Percentiles rank a stretch among this genome's conserved stretches.
Conservation (phyloP, 169 alveolate species). For the Babesia sp. region DNA sequence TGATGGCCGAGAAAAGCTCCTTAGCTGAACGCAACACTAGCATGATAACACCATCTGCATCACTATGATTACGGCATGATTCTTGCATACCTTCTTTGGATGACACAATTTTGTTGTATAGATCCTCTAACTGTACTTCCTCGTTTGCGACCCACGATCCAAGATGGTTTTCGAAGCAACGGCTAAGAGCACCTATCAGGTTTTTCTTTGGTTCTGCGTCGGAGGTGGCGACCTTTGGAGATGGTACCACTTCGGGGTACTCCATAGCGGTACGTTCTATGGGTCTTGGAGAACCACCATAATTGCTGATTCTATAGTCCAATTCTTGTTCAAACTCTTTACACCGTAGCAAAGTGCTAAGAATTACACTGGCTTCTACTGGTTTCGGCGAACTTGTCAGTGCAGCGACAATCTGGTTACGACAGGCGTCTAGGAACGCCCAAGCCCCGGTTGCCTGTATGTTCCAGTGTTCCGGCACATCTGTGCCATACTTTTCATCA, state of each 20-base stretch:
- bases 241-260: conserved; percentile 48
- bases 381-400: conserved; percentile 17
- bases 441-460: conserved; percentile 41
- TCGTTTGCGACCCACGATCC: conserved; percentile 65
- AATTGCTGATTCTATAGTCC: conserved; percentile 25
- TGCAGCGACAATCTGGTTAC: conserved; percentile 28
- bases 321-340: conserved; percentile 64
- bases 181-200: conserved; percentile 43
- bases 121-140: conserved; percentile 48
- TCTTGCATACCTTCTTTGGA: conserved; percentile 15
- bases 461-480: conserved; percentile 49
- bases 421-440: conserved; percentile 36
- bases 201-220: background rate
- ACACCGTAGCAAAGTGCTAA: conserved; percentile 46
- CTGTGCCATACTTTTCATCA: conserved; percentile 29
- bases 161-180: conserved; percentile 58
- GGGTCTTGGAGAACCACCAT: background rate
- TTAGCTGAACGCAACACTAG: conserved; percentile 51
- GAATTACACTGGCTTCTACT: conserved; percentile 40
- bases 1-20: conserved; percentile 59
- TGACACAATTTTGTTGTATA: conserved; percentile 31
- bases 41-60: conserved; percentile 46
- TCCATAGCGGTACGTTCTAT: conserved; percentile 24
- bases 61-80: background rate
- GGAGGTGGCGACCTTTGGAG: background rate